These are phyloP conservation scores for Inga leiocalycina DNA, from an alignment of 306 rosid genomes.

Conservation along the genomic window DNA sequence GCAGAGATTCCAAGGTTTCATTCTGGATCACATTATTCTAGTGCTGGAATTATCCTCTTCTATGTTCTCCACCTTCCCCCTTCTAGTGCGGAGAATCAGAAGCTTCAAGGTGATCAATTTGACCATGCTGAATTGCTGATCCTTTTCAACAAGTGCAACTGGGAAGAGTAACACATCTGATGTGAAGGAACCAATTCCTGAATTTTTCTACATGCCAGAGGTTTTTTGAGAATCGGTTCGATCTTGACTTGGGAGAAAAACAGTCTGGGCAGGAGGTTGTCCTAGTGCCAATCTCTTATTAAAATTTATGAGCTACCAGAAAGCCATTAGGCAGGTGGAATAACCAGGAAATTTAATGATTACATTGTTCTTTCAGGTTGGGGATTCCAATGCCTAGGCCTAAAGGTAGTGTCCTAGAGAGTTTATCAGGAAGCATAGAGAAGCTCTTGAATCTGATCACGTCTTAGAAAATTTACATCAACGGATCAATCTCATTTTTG, in stretches of 20 bases:
- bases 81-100: constrained; percentile 91
- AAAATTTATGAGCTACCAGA: constrained; percentile 13
- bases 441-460: constrained; percentile 92
- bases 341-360: constrained; percentile 16
- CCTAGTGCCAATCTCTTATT: constrained; percentile 14
- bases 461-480: constrained; percentile 95
- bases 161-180: constrained; percentile 98
- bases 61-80: constrained; percentile 96
- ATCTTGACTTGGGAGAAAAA: constrained; percentile 99
- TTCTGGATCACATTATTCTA: constrained; percentile 98
- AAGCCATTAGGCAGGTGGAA: not conserved
- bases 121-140: constrained; percentile 81
- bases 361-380: constrained; percentile 64
- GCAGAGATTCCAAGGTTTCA: constrained; percentile 98
- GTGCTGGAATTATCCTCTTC: constrained; percentile 99
- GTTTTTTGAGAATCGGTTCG: constrained; percentile 80
- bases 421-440: constrained; percentile 96
- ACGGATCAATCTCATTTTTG: constrained; percentile 99
- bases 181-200: constrained; percentile 97
- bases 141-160: constrained; percentile 99
- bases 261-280: constrained; percentile 98
- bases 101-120: constrained; percentile 99
- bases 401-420: constrained; percentile 72
- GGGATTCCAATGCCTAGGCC: constrained; percentile 84
- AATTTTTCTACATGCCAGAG: constrained; percentile 96